Base-by-base conservation (phyloP, 257 asterid genomes). In the Coffea eugenioides region DNA sequence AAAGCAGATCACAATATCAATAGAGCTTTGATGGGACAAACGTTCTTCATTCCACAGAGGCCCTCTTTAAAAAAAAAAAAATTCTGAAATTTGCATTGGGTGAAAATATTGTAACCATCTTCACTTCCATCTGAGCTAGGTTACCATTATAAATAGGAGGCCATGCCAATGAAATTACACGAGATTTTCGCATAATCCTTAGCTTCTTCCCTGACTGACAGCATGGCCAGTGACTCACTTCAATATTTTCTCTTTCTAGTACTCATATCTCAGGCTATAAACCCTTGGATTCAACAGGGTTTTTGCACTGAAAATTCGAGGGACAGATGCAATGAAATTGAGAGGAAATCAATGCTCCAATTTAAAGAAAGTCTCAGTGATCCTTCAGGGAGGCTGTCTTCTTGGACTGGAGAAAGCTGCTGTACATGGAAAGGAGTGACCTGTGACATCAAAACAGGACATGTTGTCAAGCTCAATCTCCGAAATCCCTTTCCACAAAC, bases 341-440 rank as follows among this genome's bases (percentile, higher is more conserved):
- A 85, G 76, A 83, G 46, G 21, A 77, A 73, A 54, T 80, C 84
- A 46, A 78, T 83, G 3, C 82, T 87, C 39, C 43, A 64, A 12
- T 80, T 87, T 79, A 87, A 83, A 80, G 75, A 73, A 36, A 56
- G 69, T 59, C 86, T 87, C 20, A 52, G 65, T n/a, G 87, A 87
- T 85, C 87, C 88, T 70, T 78, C 81, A 11, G 78, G 65, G 3
- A 80, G 71, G 54, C 90, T 83, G 3, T 81, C 82, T 77, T 85
- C 88, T 25, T 87, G 90, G 88, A 16, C 13, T 13, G 84, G 86
- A 49, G 75, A 59, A 49, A 73, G 81, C 61, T 85, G 88, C 67
- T 87, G 88, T 52, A 82, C 57, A 80, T 83, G 90, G 88, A 48
- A 25, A 36, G 88, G 90, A 8, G 84, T 87, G 15, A 43, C 75